Evolutionary conservation across 1,284 basidiomycete species (phyloP), one percentile per base, ranked within the genome.

Genomic region (Anthracocystis panici-leucophaei): DNA sequence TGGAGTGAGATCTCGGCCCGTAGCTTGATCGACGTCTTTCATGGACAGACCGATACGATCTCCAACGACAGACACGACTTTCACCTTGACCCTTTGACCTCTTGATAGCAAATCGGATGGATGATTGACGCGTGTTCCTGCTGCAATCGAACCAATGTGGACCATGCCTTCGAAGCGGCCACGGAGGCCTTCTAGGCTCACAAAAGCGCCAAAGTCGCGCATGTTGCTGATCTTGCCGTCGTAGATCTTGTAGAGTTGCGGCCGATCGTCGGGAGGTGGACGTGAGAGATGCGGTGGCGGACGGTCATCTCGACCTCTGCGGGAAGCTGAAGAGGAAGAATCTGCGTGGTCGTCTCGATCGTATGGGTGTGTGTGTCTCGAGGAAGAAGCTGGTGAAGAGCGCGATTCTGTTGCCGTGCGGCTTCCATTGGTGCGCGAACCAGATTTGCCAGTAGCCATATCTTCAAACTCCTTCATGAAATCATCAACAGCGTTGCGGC

Each of bases 191-290:
- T 98, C 94, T 5, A 99, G 86, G 29, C 89, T 89, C 52, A 97
- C 92, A 82, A 99, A 99, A 0, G 93, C 95, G 57, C 96, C 96
- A 85, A 98, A 99, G 77, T 99, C 96, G 85, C 93, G 94, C 82
- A 98, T 83, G 20, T 92, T 91, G 6, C 92, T 89, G 25, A 99
- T 91, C 63, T 90, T 91, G 8, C 95, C 96, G 65, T 90, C 89
- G 87, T 99, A 99, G 50, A 98, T 94, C 88, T 98, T 98, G 90
- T 92, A 97, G 42, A 97, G 85, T 2, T 97, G 88, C 0, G 97
- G 95, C 56, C 88, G 88, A 44, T 96, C 93, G 84, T 99, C 82
- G 18, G 71, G 63, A 16, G 64, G 54, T 29, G 52, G 51, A 9
- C 59, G 63, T 2, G 61, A 57, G 38, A 75, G 64, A 46, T 71